Conservation (phyloP, 257 asterid genomes). For the Solanum habrochaites region DNA sequence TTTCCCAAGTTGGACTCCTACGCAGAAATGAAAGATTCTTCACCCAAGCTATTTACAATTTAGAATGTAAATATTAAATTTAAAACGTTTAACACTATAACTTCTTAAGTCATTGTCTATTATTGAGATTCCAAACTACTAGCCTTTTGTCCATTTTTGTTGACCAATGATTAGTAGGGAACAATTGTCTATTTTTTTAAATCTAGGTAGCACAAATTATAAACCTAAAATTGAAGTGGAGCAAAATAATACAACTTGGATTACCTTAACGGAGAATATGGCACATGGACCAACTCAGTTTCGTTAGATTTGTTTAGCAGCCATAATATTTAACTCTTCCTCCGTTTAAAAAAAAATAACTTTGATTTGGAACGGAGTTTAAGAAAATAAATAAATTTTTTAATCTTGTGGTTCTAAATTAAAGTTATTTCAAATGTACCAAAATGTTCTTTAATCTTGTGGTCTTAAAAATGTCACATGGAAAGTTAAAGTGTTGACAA, state of each 20-base stretch:
- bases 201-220: not conserved
- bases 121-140: not conserved
- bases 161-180: not conserved
- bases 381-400: too few relatives aligned
- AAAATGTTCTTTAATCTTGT: too few relatives aligned
- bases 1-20: not conserved
- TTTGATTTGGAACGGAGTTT: too few relatives aligned
- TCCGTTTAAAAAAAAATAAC: too few relatives aligned
- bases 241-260: not conserved
- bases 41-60: not conserved
- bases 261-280: not conserved
- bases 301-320: not conserved
- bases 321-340: not conserved
- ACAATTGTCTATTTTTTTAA: too few relatives aligned
- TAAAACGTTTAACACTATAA: not conserved
- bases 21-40: not conserved
- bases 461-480: too few relatives aligned
- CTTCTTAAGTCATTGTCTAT: not conserved
- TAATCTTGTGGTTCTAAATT: too few relatives aligned
- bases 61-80: not conserved
- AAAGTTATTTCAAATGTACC: too few relatives aligned
- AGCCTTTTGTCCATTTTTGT: not conserved
- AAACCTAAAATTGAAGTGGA: not conserved
- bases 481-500: accelerated
- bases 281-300: not conserved